phyloP scores from a whole-genome alignment of 129 eudicot species.

The Arctium lappa region DNA sequence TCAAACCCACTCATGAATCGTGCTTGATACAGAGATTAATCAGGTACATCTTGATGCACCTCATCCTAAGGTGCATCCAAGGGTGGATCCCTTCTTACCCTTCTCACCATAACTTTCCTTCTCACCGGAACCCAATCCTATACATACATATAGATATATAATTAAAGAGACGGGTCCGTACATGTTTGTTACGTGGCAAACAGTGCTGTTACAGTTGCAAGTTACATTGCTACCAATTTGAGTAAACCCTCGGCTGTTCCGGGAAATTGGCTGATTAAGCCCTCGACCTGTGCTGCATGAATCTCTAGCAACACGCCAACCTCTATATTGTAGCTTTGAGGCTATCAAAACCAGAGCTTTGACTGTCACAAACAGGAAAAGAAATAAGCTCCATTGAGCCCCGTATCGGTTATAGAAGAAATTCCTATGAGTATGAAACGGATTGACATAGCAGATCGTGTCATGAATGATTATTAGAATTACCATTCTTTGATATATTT shows the following conservation, averaged over 20 bases:
- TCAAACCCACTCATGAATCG: no score
- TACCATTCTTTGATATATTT: background rate
- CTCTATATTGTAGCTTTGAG: constrained; percentile 40
- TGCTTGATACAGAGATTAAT: no score
- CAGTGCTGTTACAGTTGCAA: constrained; percentile 55
- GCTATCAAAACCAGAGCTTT: constrained; percentile 47
- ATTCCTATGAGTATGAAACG: no score
- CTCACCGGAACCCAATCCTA: no score
- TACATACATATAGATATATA: background rate
- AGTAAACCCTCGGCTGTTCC: background rate
- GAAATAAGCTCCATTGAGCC: no score
- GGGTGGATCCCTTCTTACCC: no score
- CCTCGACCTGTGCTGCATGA: constrained; percentile 46
- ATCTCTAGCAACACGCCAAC: constrained; percentile 45
- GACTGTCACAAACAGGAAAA: constrained; percentile 44
- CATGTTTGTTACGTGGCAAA: constrained; percentile 80
- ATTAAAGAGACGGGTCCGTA: constrained; percentile 24
- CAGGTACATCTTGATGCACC: no score
- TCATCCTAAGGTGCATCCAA: no score
- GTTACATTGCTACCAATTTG: constrained; percentile 41
- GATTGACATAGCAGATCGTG: background rate
- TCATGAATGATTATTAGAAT: background rate
- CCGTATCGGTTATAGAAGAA: no score
- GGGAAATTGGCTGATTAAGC: constrained; percentile 22
- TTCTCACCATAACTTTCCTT: no score